These are phyloP conservation scores for Saccharomycopsis sp. DNA, from an alignment of 805 yeast species.

Conservation along the genomic window DNA sequence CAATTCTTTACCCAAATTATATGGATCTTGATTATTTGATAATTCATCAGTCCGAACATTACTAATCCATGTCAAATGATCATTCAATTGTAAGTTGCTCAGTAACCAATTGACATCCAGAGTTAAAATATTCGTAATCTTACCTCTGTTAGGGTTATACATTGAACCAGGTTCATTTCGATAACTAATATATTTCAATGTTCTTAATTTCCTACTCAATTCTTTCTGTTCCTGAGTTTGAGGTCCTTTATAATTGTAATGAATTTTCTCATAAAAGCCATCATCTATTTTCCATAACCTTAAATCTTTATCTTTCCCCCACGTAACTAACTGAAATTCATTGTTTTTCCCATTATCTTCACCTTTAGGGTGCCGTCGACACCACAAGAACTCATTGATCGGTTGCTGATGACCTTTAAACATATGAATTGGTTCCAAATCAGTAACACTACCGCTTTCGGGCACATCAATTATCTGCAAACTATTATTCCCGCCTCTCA, in stretches of 20 bases:
- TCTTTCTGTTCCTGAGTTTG: slow-evolving; percentile 31
- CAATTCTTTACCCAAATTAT: slow-evolving; percentile 87
- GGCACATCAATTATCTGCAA: slow-evolving; percentile 31
- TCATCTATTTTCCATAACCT: slow-evolving; percentile 70
- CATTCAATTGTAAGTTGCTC: slow-evolving; percentile 66
- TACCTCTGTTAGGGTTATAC: slow-evolving; percentile 25
- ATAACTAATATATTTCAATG: slow-evolving; percentile 40
- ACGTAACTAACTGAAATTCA: slow-evolving; percentile 86
- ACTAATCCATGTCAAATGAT: slow-evolving; percentile 62
- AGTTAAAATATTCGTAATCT: slow-evolving; percentile 34
- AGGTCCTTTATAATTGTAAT: slow-evolving; percentile 33
- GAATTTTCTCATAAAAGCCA: slow-evolving; percentile 39
- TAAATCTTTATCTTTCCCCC: slow-evolving; percentile 86
- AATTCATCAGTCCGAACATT: slow-evolving; percentile 31
- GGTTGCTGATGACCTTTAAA: slow-evolving; percentile 82
- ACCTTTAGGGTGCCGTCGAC: slow-evolving; percentile 48
- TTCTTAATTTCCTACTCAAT: neutral
- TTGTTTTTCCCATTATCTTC: slow-evolving; percentile 52
- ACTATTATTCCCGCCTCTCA: slow-evolving; percentile 69
- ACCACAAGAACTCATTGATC: slow-evolving; percentile 84
- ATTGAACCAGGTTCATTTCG: slow-evolving; percentile 41
- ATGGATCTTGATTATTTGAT: slow-evolving; percentile 34
- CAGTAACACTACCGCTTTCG: slow-evolving; percentile 1
- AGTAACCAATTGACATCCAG: slow-evolving; percentile 31
- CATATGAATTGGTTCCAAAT: slow-evolving; percentile 44